Evolutionary conservation across 2,329 filamentous ascomycete species (phyloP).

Genomic region (Calonectria pauciramosa): DNA sequence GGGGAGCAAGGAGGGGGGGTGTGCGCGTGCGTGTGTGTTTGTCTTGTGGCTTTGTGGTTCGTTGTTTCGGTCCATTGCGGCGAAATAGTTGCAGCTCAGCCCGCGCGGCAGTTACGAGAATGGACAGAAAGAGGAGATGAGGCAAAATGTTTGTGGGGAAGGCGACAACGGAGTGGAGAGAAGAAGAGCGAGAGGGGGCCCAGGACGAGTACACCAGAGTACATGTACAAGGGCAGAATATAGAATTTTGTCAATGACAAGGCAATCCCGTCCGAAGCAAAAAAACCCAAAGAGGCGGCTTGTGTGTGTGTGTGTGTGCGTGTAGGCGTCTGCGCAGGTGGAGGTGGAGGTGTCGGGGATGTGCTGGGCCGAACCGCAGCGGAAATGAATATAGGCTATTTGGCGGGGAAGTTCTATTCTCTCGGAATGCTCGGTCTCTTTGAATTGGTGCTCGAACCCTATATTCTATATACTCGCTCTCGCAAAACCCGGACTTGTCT

Average conservation of each 20-base stretch:
- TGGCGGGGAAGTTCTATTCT: background rate
- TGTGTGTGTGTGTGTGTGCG: background rate
- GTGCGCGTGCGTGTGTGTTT: background rate
- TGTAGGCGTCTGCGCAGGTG: background rate
- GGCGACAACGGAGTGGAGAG: background rate
- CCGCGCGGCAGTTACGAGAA: background rate
- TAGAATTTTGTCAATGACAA: background rate
- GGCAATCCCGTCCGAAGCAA: background rate
- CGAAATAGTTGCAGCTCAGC: background rate
- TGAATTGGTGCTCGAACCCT: conserved; percentile 7
- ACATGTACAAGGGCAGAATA: background rate
- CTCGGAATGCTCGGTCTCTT: background rate
- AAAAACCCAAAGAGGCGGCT: background rate
- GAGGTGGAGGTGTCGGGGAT: background rate
- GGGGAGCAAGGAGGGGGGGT: background rate
- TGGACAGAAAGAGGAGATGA: background rate
- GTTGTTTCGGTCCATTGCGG: background rate
- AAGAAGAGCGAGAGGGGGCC: background rate
- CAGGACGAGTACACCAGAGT: background rate
- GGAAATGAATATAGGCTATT: conserved; percentile 9
- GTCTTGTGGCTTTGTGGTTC: too few relatives aligned
- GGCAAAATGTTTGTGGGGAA: background rate
- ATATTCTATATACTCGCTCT: conserved; percentile 7
- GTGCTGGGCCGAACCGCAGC: conserved; percentile 4
- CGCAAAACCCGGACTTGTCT: background rate